A percentile compares a stretch with the other conserved stretches of the same genome.
Conservation (phyloP, 306 rosid genomes). For the Cyamopsis tetragonoloba region DNA sequence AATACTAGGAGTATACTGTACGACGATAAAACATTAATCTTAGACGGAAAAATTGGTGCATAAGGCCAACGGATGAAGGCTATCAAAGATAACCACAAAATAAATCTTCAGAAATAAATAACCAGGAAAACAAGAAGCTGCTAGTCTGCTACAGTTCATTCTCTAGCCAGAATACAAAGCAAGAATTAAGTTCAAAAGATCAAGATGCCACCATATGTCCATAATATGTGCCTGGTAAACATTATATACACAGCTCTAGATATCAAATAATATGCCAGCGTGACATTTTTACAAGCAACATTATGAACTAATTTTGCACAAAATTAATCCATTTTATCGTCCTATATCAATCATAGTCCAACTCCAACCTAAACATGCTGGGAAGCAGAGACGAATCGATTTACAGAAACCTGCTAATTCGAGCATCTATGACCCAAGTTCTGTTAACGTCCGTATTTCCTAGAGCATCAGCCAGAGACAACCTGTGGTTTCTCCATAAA, state of each 20-base stretch:
- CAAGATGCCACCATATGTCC: no score
- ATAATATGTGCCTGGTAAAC: no score
- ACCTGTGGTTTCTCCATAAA: constrained; percentile 56
- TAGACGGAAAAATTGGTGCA: no score
- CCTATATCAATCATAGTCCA: neutral
- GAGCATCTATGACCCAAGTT: constrained; percentile 53
- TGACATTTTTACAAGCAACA: neutral
- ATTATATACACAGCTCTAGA: neutral
- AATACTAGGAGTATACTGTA: no score
- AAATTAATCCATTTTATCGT: neutral
- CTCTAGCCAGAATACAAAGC: no score
- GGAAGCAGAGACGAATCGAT: constrained; percentile 14
- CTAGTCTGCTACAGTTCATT: no score
- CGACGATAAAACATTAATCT: no score
- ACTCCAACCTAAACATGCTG: neutral
- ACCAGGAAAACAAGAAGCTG: no score
- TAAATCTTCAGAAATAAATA: no score
- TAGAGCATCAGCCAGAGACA: constrained; percentile 69
- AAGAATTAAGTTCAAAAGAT: no score
- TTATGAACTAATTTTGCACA: neutral
- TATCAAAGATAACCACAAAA: no score
- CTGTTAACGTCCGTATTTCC: constrained; percentile 44
- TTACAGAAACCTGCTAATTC: constrained; percentile 63
- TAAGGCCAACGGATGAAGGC: no score
- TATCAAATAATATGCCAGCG: neutral